These are phyloP conservation scores for Fusarium xylarioides DNA, from an alignment of 2,329 filamentous ascomycete species.

Conservation along the genomic window DNA sequence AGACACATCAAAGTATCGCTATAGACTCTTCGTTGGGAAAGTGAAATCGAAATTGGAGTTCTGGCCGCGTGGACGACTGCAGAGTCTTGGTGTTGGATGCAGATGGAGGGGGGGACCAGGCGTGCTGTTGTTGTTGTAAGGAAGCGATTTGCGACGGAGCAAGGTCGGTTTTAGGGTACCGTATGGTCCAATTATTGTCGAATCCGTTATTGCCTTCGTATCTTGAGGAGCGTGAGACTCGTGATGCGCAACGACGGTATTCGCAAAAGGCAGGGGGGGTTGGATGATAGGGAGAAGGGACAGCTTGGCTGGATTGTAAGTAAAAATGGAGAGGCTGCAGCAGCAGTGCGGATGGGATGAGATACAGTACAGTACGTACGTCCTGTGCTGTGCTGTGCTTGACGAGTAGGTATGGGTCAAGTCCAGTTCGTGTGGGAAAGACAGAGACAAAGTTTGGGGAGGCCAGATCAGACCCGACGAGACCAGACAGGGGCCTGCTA, in stretches of 20 bases:
- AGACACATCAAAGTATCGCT: slow-evolving; percentile 36
- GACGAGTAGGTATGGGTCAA: background rate
- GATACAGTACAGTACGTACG: background rate
- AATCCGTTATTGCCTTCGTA: slow-evolving; percentile 20
- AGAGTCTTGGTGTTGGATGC: slow-evolving; percentile 3
- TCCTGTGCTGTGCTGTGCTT: background rate
- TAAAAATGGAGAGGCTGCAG: slow-evolving; percentile 31
- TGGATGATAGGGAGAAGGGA: slow-evolving; percentile 33
- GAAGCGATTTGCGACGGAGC: slow-evolving; percentile 25
- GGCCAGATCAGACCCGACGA: slow-evolving; percentile 32
- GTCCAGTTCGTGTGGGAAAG: slow-evolving; percentile 25
- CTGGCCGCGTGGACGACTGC: slow-evolving; percentile 10
- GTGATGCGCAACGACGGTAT: slow-evolving; percentile 34
- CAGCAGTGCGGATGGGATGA: slow-evolving; percentile 26
- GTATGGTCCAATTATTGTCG: slow-evolving; percentile 23
- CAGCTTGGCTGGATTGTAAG: slow-evolving; percentile 42
- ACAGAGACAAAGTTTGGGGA: slow-evolving; percentile 34
- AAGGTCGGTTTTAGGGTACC: slow-evolving; percentile 20
- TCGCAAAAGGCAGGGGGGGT: slow-evolving; percentile 25
- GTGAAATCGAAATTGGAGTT: slow-evolving; percentile 1
- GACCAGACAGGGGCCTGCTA: slow-evolving; percentile 25
- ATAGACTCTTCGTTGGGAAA: background rate
- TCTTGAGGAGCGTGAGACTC: slow-evolving; percentile 27
- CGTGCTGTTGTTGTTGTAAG: background rate
- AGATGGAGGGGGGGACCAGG: background rate